Conservation (phyloP, 352 stramenopile genomes). For the Globisporangium spinosum region DNA sequence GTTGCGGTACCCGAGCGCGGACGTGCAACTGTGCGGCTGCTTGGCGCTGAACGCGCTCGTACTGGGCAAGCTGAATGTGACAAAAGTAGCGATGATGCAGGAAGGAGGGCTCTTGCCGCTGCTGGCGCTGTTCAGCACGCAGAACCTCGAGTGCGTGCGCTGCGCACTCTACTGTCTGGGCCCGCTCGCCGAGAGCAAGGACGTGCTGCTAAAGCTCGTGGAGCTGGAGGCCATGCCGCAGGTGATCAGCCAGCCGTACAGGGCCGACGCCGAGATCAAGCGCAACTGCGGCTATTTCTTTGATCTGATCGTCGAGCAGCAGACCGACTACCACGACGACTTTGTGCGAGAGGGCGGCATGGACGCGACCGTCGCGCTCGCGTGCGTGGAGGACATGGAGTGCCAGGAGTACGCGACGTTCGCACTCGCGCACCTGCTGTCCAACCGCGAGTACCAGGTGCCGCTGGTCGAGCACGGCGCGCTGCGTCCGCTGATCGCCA, state of each 20-base stretch:
- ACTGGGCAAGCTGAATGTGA: conserved; percentile 80
- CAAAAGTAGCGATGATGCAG: conserved; percentile 90
- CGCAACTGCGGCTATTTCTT: conserved; percentile 93
- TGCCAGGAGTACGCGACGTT: conserved; percentile 96
- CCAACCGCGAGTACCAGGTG: conserved; percentile 93
- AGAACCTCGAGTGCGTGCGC: conserved; percentile 89
- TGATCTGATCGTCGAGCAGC: conserved; percentile 85
- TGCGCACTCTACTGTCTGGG: conserved; percentile 91
- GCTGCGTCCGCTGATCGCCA: conserved; percentile 92
- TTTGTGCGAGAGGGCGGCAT: conserved; percentile 86
- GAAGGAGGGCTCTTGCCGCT: conserved; percentile 88
- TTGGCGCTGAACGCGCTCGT: conserved; percentile 91
- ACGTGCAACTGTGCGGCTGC: conserved; percentile 91
- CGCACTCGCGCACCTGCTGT: conserved; percentile 91
- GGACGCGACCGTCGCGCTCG: conserved; percentile 87
- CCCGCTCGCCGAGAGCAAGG: conserved; percentile 89
- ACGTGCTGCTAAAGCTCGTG: conserved; percentile 90
- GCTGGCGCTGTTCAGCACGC: conserved; percentile 79
- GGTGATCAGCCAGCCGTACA: conserved; percentile 71
- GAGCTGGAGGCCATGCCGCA: conserved; percentile 84
- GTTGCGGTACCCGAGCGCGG: conserved; percentile 90
- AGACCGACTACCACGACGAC: conserved; percentile 91
- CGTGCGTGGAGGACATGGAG: conserved; percentile 93
- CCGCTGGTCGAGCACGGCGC: conserved; percentile 88
- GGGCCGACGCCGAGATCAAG: conserved; percentile 91